Percentiles rank a stretch among this genome's conserved stretches.
Evolutionary conservation across 1,284 basidiomycete genomes (phyloP).

Genomic region (Cryptococcus depauperatus): DNA sequence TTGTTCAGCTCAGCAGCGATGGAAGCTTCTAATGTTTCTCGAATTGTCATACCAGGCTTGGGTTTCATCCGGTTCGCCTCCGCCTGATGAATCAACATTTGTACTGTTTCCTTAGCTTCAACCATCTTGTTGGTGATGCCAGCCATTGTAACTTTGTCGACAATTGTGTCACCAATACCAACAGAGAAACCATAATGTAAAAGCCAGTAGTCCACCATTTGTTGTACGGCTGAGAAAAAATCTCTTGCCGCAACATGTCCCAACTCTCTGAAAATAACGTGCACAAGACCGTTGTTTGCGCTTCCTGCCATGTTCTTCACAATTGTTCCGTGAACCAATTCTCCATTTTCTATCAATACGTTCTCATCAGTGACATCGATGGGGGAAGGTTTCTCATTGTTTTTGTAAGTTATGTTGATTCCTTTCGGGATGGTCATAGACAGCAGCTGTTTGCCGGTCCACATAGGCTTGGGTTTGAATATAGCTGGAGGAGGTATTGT

Average conservation of each 20-base stretch:
- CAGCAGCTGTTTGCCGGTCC: slow-evolving; percentile 97
- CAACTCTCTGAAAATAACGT: slow-evolving; percentile 96
- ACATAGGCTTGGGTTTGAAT: slow-evolving; percentile 91
- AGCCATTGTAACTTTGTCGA: slow-evolving; percentile 79
- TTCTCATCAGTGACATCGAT: slow-evolving; percentile 86
- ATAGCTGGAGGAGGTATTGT: slow-evolving; percentile 85
- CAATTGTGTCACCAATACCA: slow-evolving; percentile 97
- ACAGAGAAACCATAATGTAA: slow-evolving; percentile 99
- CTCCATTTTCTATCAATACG: slow-evolving; percentile 94
- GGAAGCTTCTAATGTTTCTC: slow-evolving; percentile 92
- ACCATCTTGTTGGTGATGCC: slow-evolving; percentile 78
- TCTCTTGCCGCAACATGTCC: slow-evolving; percentile 87
- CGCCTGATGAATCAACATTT: slow-evolving; percentile 64
- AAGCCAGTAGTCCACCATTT: slow-evolving; percentile 96
- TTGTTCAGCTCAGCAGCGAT: slow-evolving; percentile 88
- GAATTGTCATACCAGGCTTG: slow-evolving; percentile 95
- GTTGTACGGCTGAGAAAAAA: slow-evolving; percentile 89
- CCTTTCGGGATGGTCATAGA: slow-evolving; percentile 90
- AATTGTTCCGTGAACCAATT: slow-evolving; percentile 90
- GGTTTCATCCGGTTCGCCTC: slow-evolving; percentile 76
- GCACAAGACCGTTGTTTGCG: slow-evolving; percentile 86
- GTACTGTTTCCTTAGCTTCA: slow-evolving; percentile 69
- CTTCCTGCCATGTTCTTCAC: slow-evolving; percentile 98
- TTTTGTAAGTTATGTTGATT: slow-evolving; percentile 73
- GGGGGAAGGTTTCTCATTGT: slow-evolving; percentile 68